Conservation (phyloP, 495 filamentous ascomycete species). For the Evansstolkia leycettana region DNA sequence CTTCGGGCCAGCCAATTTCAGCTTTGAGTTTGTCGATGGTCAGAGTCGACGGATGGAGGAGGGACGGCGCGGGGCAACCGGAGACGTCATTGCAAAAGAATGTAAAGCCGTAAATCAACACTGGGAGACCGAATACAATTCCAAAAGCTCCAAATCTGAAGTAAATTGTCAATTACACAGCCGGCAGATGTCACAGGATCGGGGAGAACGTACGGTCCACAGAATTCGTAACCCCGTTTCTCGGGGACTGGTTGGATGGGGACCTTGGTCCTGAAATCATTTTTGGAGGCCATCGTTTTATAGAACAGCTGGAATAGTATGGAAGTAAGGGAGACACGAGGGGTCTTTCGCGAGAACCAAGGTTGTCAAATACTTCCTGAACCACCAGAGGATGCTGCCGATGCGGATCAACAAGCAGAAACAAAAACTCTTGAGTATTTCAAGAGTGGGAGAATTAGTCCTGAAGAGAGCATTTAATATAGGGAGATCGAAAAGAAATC, state of each 20-base stretch:
- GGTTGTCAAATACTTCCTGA: too few relatives aligned
- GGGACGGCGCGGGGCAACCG: conserved; percentile 82
- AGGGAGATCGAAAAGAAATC: too few relatives aligned
- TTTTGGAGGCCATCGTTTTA: conserved; percentile 21
- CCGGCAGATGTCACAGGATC: conserved; percentile 3
- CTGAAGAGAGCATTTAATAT: too few relatives aligned
- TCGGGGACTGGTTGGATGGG: conserved; percentile 30
- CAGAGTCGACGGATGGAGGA: conserved; percentile 62
- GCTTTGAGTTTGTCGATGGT: conserved; percentile 56
- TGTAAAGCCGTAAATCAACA: conserved; percentile 58
- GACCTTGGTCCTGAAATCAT: conserved; percentile 9
- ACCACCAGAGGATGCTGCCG: too few relatives aligned
- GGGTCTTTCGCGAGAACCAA: too few relatives aligned
- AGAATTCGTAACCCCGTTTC: conserved; percentile 65
- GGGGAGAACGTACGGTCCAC: conserved; percentile 61
- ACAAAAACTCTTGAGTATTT: too few relatives aligned
- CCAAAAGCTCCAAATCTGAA: conserved; percentile 59
- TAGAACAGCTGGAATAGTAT: too few relatives aligned
- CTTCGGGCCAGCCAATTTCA: conserved; percentile 67
- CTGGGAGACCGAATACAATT: conserved; percentile 65
- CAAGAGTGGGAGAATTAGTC: too few relatives aligned
- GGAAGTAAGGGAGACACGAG: not conserved
- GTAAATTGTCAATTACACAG: not conserved
- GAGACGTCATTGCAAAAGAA: conserved; percentile 89
- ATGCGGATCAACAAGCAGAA: too few relatives aligned